phyloP scores from a whole-genome alignment of 257 asterid genomes.

The Scutellaria barbata region DNA sequence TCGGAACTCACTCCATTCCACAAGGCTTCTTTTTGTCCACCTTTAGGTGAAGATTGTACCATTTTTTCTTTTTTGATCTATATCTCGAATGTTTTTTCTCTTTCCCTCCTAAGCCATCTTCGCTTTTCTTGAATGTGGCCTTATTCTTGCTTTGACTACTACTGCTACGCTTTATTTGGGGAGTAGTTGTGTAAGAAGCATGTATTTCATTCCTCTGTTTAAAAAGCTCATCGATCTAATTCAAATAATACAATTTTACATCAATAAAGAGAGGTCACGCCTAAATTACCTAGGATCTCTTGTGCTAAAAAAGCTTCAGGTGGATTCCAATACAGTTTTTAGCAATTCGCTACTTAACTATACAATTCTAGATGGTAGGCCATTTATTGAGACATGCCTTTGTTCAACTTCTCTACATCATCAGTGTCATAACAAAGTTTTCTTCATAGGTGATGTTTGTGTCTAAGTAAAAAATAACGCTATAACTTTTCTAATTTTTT shows the following conservation, averaged over 20 bases:
- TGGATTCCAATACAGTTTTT: not conserved
- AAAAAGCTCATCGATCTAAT: slow-evolving; percentile 90
- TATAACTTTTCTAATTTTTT: not conserved
- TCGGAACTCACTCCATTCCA: too few relatives aligned
- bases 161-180: too few relatives aligned
- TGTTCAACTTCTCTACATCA: not conserved
- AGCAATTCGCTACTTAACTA: not conserved
- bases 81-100: too few relatives aligned
- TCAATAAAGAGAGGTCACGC: slow-evolving; percentile 16
- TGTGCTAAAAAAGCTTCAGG: not conserved
- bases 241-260: not conserved
- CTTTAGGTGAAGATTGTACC: slow-evolving; percentile 86
- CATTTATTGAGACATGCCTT: slow-evolving; percentile 6
- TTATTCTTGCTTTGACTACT: slow-evolving; percentile 73
- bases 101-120: slow-evolving; percentile 52
- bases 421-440: slow-evolving; percentile 17
- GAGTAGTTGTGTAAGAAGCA: slow-evolving; percentile 70
- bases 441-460: slow-evolving; percentile 7
- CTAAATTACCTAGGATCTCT: not conserved
- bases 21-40: slow-evolving; percentile 87
- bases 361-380: slow-evolving; percentile 6
- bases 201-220: slow-evolving; percentile 82
- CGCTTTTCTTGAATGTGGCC: slow-evolving; percentile 59
- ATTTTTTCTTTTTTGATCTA: too few relatives aligned
- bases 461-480: slow-evolving; percentile 19